A percentile compares a stretch with the other conserved stretches of the same genome.
phyloP scores from a whole-genome alignment of 2,329 filamentous ascomycete genomes.

The Nemania sp. region DNA sequence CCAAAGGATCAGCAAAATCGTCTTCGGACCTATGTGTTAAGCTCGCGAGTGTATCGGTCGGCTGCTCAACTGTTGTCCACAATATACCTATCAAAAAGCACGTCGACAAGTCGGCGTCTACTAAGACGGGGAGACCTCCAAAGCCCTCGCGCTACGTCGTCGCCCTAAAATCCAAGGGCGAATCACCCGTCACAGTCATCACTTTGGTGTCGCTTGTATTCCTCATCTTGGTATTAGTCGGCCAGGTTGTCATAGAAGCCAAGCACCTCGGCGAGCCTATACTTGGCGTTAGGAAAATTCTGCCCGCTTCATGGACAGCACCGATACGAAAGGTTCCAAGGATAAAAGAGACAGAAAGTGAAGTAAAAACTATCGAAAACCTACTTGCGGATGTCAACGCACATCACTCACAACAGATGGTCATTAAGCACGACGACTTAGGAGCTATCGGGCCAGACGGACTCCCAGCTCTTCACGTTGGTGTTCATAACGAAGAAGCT shows the following conservation, averaged over 20 bases:
- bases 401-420: conserved; percentile 53
- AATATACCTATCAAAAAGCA: conserved; percentile 74
- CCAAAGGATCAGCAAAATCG: conserved; percentile 60
- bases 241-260: conserved; percentile 74
- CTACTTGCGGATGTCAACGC: conserved; percentile 53
- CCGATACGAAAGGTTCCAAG: conserved; percentile 50
- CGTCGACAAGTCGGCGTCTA: conserved; percentile 52
- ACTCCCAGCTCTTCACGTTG: conserved; percentile 54
- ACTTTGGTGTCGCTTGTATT: conserved; percentile 68
- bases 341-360: conserved; percentile 33
- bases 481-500: conserved; percentile 60
- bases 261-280: conserved; percentile 67
- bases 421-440: conserved; percentile 52
- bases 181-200: conserved; percentile 64
- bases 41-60: conserved; percentile 84
- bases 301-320: conserved; percentile 59
- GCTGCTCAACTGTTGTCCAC: conserved; percentile 83
- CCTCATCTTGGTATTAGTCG: conserved; percentile 70
- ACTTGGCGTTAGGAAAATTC: conserved; percentile 66
- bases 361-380: conserved; percentile 48
- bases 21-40: conserved; percentile 72
- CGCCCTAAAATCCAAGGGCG: conserved; percentile 65
- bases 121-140: conserved; percentile 55
- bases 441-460: conserved; percentile 44
- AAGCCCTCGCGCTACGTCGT: conserved; percentile 77